Conservation (phyloP, 345 rosid genomes). For the Odontarrhena argentea region DNA sequence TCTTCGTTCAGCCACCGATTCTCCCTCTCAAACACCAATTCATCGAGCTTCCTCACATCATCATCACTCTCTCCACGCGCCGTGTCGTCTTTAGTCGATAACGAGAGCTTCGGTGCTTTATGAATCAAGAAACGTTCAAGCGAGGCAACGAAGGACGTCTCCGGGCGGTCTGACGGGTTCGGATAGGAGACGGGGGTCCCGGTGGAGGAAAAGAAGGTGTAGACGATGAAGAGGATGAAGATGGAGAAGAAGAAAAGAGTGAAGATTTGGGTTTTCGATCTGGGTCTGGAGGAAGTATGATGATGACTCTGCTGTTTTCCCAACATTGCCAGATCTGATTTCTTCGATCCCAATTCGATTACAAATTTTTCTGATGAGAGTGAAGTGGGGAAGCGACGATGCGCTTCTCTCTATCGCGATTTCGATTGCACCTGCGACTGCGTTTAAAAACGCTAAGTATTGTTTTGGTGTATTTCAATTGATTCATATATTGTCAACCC, state of each 20-base stretch:
- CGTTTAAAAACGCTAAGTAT: slow-evolving; percentile 9
- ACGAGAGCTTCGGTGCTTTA: slow-evolving; percentile 25
- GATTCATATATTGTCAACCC: too few species aligned
- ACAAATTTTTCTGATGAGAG: slow-evolving; percentile 3
- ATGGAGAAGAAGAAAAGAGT: slow-evolving; percentile 35
- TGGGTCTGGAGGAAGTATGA: slow-evolving; percentile 43
- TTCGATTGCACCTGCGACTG: not conserved
- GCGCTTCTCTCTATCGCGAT: not conserved
- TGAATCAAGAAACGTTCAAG: slow-evolving; percentile 61
- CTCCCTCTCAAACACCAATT: slow-evolving; percentile 48
- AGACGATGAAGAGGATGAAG: slow-evolving; percentile 36
- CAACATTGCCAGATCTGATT: slow-evolving; percentile 45
- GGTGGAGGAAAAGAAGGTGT: slow-evolving; percentile 36
- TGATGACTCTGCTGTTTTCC: slow-evolving; percentile 42
- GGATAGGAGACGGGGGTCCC: slow-evolving; percentile 19
- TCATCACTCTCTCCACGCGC: slow-evolving; percentile 33
- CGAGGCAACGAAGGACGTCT: slow-evolving; percentile 76
- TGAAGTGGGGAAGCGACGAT: slow-evolving; percentile 10
- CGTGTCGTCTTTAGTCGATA: slow-evolving; percentile 52
- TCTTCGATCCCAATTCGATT: slow-evolving; percentile 27
- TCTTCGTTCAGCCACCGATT: slow-evolving; percentile 44
- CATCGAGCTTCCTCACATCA: slow-evolving; percentile 52
- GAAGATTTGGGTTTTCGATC: slow-evolving; percentile 48
- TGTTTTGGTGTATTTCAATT: not conserved
- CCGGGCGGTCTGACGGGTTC: slow-evolving; percentile 25